Conservation (phyloP, 495 filamentous ascomycete species). For the Lepidopterella palustris region DNA sequence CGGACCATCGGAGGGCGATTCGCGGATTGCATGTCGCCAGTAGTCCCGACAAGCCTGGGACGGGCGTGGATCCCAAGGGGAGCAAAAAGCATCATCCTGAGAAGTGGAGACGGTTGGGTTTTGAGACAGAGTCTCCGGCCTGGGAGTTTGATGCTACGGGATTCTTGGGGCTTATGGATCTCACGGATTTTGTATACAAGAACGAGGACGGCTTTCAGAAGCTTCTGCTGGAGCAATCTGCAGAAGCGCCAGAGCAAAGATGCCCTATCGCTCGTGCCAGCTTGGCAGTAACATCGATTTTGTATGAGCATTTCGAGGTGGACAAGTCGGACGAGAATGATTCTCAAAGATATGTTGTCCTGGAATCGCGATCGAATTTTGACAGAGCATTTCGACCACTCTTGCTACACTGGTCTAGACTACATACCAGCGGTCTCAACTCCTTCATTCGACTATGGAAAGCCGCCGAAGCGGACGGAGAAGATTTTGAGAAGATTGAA, state of each 20-base stretch:
- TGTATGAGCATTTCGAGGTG: slow-evolving; percentile 95
- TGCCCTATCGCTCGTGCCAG: slow-evolving; percentile 88
- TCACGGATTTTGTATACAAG: slow-evolving; percentile 86
- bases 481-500: slow-evolving; percentile 88
- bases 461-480: slow-evolving; percentile 67
- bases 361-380: slow-evolving; percentile 72
- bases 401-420: slow-evolving; percentile 86
- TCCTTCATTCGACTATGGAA: slow-evolving; percentile 93
- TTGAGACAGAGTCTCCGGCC: slow-evolving; percentile 81
- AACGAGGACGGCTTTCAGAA: slow-evolving; percentile 91
- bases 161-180: slow-evolving; percentile 94
- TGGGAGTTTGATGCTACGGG: slow-evolving; percentile 79
- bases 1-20: slow-evolving; percentile 81
- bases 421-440: slow-evolving; percentile 86
- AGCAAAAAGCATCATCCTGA: slow-evolving; percentile 69
- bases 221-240: slow-evolving; percentile 77
- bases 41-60: slow-evolving; percentile 48
- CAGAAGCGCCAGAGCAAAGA: slow-evolving; percentile 59
- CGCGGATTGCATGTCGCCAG: slow-evolving; percentile 80
- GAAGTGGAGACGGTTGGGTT: slow-evolving; percentile 90
- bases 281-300: slow-evolving; percentile 74
- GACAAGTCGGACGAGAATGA: slow-evolving; percentile 82
- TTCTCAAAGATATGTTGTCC: slow-evolving; percentile 62
- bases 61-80: slow-evolving; percentile 45
- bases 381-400: slow-evolving; percentile 85